These are phyloP conservation scores for Tricholoma sp. DNA, from an alignment of 768 basidiomycete genomes.

Conservation along the genomic window DNA sequence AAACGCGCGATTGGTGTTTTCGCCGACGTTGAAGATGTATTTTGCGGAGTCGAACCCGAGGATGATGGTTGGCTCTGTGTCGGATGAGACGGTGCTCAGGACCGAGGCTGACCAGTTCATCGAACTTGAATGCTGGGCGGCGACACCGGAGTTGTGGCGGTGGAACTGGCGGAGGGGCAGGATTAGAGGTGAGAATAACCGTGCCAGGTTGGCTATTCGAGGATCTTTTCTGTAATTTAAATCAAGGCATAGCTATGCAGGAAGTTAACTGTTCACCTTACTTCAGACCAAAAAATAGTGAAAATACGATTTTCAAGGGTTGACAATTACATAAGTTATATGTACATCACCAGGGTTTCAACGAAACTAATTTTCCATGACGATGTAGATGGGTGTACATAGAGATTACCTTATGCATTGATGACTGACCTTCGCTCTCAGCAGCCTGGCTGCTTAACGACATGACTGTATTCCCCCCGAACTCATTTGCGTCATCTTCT, in stretches of 20 bases:
- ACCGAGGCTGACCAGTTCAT: slow-evolving; percentile 67
- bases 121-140: neutral
- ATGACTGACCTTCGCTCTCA: too few relatives aligned
- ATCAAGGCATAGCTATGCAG: neutral
- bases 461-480: too few relatives aligned
- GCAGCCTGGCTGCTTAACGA: too few relatives aligned
- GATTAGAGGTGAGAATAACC: neutral
- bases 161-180: neutral
- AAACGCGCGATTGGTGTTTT: slow-evolving; percentile 73
- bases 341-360: too few relatives aligned
- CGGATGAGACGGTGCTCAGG: slow-evolving; percentile 54
- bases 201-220: neutral
- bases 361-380: too few relatives aligned
- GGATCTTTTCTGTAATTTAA: neutral
- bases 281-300: neutral
- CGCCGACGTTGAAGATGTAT: slow-evolving; percentile 86
- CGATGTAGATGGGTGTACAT: too few relatives aligned
- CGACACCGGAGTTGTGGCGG: neutral
- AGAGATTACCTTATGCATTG: too few relatives aligned
- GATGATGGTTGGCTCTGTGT: slow-evolving; percentile 77
- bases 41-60: slow-evolving; percentile 73
- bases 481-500: too few relatives aligned
- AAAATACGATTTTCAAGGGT: neutral
- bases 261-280: neutral
- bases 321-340: too few relatives aligned